Conservation (phyloP, 768 basidiomycete genomes). For the Kwoniella sp. region DNA sequence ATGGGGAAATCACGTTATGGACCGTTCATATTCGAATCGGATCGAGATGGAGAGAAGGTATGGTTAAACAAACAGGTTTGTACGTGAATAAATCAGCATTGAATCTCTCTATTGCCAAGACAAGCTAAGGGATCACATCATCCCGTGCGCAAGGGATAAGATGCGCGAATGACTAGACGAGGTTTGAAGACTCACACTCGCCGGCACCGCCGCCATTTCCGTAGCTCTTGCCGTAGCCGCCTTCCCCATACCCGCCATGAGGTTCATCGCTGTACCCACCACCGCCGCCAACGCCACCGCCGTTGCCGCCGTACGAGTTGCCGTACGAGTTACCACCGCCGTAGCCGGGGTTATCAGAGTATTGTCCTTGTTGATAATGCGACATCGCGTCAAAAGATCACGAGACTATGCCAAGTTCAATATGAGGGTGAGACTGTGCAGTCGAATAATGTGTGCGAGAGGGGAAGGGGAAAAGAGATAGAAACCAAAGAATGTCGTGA, state of each 20-base stretch:
- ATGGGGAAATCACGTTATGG: not conserved
- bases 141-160: not conserved
- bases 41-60: not conserved
- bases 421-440: not conserved
- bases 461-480: no score
- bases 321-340: constrained; percentile 17
- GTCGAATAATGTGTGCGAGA: no score
- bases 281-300: constrained; percentile 8
- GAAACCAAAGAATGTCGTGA: constrained; percentile 8
- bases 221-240: constrained; percentile 25
- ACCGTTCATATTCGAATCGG: not conserved
- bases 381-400: constrained; percentile 30
- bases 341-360: constrained; percentile 31
- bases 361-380: constrained; percentile 45
- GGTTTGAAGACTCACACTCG: constrained; percentile 18
- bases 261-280: constrained; percentile 47
- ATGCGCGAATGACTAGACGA: not conserved
- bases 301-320: constrained; percentile 32
- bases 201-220: constrained; percentile 26
- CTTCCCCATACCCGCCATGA: constrained; percentile 24
- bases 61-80: not conserved
- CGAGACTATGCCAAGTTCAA: not conserved
- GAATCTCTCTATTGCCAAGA: not conserved
- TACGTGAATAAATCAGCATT: constrained; percentile 19
- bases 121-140: not conserved